Evolutionary conservation across 1,284 basidiomycete species (phyloP).

Genomic region (Irpex sp.): DNA sequence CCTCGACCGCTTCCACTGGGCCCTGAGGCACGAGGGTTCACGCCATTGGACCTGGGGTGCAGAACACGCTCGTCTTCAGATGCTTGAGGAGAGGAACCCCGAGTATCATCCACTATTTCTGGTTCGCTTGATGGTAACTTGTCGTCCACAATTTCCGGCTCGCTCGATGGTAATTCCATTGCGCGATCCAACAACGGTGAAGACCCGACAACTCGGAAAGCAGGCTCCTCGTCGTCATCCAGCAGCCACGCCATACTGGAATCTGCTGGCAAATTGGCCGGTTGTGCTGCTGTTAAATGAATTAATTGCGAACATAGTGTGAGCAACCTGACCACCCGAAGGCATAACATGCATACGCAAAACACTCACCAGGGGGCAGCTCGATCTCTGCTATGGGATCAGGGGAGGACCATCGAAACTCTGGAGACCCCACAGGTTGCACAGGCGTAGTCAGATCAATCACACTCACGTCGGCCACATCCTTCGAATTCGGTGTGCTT

Average conservation of each 20-base stretch:
- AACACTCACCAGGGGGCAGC: not conserved
- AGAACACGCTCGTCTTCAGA: not conserved
- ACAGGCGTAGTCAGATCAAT: constrained; percentile 19
- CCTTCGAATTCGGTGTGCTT: constrained; percentile 9
- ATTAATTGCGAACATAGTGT: too few species aligned
- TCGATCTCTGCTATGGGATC: not conserved
- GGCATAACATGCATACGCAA: not conserved
- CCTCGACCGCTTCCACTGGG: not conserved
- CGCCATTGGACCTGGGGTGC: not conserved
- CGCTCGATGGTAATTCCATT: not conserved
- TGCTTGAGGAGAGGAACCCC: too few species aligned
- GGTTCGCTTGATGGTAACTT: too few species aligned
- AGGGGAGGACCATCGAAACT: constrained; percentile 2
- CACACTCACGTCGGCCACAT: constrained; percentile 19
- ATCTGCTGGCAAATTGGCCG: not conserved
- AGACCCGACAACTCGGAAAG: constrained; percentile 45
- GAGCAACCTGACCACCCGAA: too few species aligned
- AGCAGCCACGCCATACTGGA: constrained; percentile 57
- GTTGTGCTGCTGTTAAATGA: not conserved
- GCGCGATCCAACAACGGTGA: constrained; percentile 29
- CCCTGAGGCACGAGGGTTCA: not conserved
- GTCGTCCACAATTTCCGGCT: constrained; percentile 3
- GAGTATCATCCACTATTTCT: too few species aligned
- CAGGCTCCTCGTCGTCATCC: constrained; percentile 36
- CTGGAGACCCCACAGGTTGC: constrained; percentile 3